phyloP scores from a whole-genome alignment of 1,139 yeast species.

The Debaryomyces singareniensis region DNA sequence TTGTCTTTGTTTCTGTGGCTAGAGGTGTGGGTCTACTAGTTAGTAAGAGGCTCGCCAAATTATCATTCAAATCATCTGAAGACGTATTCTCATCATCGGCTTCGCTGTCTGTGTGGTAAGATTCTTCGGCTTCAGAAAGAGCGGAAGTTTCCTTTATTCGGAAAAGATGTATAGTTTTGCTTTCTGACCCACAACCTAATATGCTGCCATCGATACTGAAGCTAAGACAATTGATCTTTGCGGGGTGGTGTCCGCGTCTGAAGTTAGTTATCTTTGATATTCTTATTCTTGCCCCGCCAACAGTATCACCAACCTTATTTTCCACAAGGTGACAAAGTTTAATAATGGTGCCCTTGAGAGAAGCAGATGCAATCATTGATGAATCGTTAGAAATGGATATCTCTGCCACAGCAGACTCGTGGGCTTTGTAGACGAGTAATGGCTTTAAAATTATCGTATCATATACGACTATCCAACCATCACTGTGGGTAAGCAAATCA shows the following conservation, averaged over 20 bases:
- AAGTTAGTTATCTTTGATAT: conserved; percentile 43
- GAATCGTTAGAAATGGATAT: conserved; percentile 48
- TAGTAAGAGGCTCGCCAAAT: conserved; percentile 34
- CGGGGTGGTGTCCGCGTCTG: conserved; percentile 63
- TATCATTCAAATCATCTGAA: conserved; percentile 38
- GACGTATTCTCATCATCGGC: conserved; percentile 12
- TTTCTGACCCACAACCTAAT: conserved; percentile 62
- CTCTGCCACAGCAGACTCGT: conserved; percentile 44
- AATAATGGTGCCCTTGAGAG: conserved; percentile 66
- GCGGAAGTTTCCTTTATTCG: conserved; percentile 18
- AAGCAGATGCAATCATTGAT: conserved; percentile 57
- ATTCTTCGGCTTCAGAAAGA: conserved; percentile 3
- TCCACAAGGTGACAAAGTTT: conserved; percentile 34
- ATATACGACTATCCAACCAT: conserved; percentile 47
- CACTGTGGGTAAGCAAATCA: conserved; percentile 19
- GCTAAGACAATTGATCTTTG: conserved; percentile 47
- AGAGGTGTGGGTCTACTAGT: conserved; percentile 17
- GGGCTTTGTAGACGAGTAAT: conserved; percentile 53
- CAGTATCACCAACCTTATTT: conserved; percentile 2
- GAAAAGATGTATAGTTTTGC: conserved; percentile 66
- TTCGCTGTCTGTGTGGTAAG: conserved; percentile 6
- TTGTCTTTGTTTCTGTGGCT: conserved; percentile 10
- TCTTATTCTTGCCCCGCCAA: conserved; percentile 5
- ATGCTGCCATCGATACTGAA: conserved; percentile 47
- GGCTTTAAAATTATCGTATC: conserved; percentile 56